These are phyloP conservation scores for Houttuynia cordata DNA, from an alignment of 164 flowering plant species.

Conservation along the genomic window DNA sequence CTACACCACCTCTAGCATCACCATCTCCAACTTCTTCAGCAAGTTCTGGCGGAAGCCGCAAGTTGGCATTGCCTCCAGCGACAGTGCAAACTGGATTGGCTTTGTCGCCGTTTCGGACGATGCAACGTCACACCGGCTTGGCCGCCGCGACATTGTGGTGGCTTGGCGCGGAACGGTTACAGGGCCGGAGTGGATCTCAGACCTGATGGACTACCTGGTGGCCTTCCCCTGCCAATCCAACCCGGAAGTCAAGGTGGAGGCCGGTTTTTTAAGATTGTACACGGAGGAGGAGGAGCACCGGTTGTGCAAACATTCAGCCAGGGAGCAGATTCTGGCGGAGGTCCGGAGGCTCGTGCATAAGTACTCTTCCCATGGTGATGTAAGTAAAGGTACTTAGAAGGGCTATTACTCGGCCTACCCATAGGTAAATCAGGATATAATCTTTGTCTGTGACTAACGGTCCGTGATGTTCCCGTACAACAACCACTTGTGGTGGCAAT, in stretches of 20 bases:
- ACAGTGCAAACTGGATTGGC: slow-evolving; percentile 80
- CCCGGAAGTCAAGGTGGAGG: slow-evolving; percentile 46
- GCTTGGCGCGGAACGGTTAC: slow-evolving; percentile 91
- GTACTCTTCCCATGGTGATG: no score
- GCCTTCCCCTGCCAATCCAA: slow-evolving; percentile 38
- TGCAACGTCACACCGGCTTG: slow-evolving; percentile 36
- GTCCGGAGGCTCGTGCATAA: slow-evolving; percentile 27
- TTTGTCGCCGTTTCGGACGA: slow-evolving; percentile 73
- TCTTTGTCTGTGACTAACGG: no score
- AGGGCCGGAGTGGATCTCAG: slow-evolving; percentile 58
- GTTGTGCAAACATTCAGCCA: slow-evolving; percentile 49
- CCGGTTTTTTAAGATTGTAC: slow-evolving; percentile 68
- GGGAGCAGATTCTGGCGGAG: slow-evolving; percentile 57
- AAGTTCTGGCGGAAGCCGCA: slow-evolving; percentile 33
- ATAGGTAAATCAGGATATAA: no score
- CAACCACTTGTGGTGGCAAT: no score
- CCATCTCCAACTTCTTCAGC: slow-evolving; percentile 59
- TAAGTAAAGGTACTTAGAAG: no score
- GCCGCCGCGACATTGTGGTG: slow-evolving; percentile 67
- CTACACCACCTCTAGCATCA: slow-evolving; percentile 58
- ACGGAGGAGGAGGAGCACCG: slow-evolving; percentile 47
- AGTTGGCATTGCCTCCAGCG: slow-evolving; percentile 71
- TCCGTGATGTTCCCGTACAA: no score
- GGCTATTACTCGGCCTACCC: no score
- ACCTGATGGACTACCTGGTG: slow-evolving; percentile 43